Evolutionary conservation across 2,329 filamentous ascomycete species (phyloP), one percentile per base, ranked within the genome.

Genomic region (Penicillium psychrosexuale): DNA sequence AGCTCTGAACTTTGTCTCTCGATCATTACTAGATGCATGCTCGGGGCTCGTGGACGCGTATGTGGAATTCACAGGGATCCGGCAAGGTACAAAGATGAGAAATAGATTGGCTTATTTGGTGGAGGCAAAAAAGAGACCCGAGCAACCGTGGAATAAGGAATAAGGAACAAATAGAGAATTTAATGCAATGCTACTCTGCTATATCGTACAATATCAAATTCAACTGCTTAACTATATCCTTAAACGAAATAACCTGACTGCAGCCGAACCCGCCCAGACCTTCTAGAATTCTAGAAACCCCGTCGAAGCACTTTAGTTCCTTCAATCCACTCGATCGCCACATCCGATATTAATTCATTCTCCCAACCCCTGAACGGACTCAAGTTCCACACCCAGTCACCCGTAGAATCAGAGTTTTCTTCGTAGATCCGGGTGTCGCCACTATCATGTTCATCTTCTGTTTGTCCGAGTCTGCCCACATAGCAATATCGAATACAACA

Each of bases 231-330:
- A 2, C 19, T 30, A 27, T 17, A 17, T 36, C n/a, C 15, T 15
- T 2, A 7, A 19, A 13, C 6, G 27, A 8, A 3, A 17, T 30
- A 17, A 36, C 17, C 24, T 43, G 46, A 45, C 50, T 31, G 46
- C 28, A 44, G 24, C 43, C 51, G 51, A 42, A 42, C 31, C n/a
- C 28, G 48, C 51, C 47, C 39, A 51, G 46, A n/a, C 46, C 56
- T 60, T 56, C 53, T 59, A 56, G 58, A 56, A 57, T 58, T 63
- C 61, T 59, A 59, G 58, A 61, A 63, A 63, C 34, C 47, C 44
- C 42, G 47, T 51, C 58, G 58, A 62, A 63, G 54, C 44, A 56
- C 47, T 27, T 36, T 50, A 51, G 45, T 47, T 49, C 37, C 31
- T 17, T 44, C 17, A 27, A 42, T 47, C 54, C 40, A 52, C 47